Percentiles rank a stretch among this genome's conserved stretches.
phyloP scores from a whole-genome alignment of 371 early-diverging fungal genomes.

The Mortierella sp. region DNA sequence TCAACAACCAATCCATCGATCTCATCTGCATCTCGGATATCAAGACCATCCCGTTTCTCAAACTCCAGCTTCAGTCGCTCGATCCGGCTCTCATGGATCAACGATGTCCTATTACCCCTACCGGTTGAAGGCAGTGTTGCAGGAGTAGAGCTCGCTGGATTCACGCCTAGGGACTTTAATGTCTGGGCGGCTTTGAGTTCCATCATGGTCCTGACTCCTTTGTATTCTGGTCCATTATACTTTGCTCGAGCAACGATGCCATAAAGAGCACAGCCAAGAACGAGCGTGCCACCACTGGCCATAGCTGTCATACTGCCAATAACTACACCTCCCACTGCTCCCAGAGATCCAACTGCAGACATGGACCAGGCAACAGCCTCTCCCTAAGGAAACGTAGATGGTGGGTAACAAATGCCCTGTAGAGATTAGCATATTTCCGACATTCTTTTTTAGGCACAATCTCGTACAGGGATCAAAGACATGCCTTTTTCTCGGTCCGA shows the following conservation, averaged over 20 bases:
- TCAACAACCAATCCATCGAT: conserved; percentile 40
- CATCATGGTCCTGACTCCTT: conserved; percentile 39
- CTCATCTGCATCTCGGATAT: conserved; percentile 45
- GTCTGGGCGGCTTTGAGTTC: conserved; percentile 24
- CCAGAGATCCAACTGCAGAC: conserved; percentile 58
- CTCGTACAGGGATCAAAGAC: background rate
- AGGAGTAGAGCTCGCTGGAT: conserved; percentile 2
- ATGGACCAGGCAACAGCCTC: conserved; percentile 57
- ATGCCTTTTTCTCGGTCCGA: conserved; percentile 58
- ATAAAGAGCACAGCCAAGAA: conserved; percentile 52
- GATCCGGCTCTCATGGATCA: conserved; percentile 20
- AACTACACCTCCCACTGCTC: conserved; percentile 61
- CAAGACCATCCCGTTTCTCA: conserved; percentile 36
- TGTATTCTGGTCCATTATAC: conserved; percentile 51
- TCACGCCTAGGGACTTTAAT: conserved; percentile 31
- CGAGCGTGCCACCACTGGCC: conserved; percentile 46
- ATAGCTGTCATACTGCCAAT: conserved; percentile 58
- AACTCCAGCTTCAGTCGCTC: conserved; percentile 37
- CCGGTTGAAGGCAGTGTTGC: background rate
- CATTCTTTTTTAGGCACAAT: background rate
- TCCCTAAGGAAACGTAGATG: conserved; percentile 10
- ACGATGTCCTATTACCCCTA: background rate
- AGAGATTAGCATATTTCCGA: background rate
- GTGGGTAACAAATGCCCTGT: background rate
- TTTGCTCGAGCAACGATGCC: conserved; percentile 43